Conservation (phyloP, 2,329 filamentous ascomycete species). For the Aspergillus sp. region DNA sequence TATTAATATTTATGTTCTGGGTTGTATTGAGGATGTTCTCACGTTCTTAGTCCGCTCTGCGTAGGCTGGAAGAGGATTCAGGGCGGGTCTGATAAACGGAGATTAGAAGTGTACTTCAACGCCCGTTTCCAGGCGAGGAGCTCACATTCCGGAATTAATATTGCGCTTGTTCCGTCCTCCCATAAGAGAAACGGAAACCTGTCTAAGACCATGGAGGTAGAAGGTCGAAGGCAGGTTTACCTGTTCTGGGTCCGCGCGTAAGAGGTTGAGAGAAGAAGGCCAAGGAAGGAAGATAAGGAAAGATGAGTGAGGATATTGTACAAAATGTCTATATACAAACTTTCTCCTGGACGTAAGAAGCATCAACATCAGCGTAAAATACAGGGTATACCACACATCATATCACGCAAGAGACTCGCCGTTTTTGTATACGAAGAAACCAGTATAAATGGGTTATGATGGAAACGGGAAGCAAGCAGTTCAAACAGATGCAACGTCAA, state of each 20-base stretch:
- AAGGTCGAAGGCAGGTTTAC: constrained; percentile 45
- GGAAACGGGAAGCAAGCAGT: not conserved
- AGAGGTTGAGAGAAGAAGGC: not conserved
- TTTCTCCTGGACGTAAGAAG: constrained; percentile 1
- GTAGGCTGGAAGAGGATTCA: constrained; percentile 39
- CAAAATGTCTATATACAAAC: constrained; percentile 16
- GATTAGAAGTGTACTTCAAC: constrained; percentile 26
- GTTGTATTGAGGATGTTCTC: constrained; percentile 40
- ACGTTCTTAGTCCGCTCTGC: constrained; percentile 52
- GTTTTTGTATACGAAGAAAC: not conserved
- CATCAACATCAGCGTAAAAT: constrained; percentile 12
- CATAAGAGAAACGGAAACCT: constrained; percentile 31
- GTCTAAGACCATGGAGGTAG: constrained; percentile 43
- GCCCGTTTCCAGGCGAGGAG: constrained; percentile 6
- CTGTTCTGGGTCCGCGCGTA: constrained; percentile 39
- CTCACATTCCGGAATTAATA: constrained; percentile 34
- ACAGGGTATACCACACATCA: constrained; percentile 4
- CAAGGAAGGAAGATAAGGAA: constrained; percentile 4
- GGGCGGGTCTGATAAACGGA: constrained; percentile 52
- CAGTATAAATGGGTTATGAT: not conserved
- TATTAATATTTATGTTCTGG: not conserved
- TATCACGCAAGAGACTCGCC: not conserved
- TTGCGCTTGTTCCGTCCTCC: constrained; percentile 40
- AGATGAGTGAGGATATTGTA: constrained; percentile 13
- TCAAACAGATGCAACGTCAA: constrained; percentile 20